Evolutionary conservation across 2,329 filamentous ascomycete species (phyloP).

Genomic region (Bipolaris sorokiniana): DNA sequence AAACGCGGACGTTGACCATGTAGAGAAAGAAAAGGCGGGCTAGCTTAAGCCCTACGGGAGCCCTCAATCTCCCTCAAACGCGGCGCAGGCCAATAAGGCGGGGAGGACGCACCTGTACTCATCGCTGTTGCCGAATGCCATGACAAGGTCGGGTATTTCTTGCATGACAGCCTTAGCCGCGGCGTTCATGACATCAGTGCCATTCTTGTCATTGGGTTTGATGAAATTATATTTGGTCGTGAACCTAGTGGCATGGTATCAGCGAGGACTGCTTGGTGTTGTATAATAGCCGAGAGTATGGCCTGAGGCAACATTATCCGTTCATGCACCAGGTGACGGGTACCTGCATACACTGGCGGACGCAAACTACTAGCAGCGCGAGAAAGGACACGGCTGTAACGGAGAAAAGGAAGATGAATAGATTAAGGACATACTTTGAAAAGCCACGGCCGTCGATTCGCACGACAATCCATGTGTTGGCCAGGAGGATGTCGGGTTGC

Average conservation of each 20-base stretch:
- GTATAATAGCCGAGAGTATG: slow-evolving; percentile 10
- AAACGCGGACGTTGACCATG: slow-evolving; percentile 19
- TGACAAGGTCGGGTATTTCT: slow-evolving; percentile 81
- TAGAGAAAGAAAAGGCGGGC: slow-evolving; percentile 1
- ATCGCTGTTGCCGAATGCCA: slow-evolving; percentile 93
- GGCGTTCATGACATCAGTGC: slow-evolving; percentile 91
- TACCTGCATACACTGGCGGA: slow-evolving; percentile 25
- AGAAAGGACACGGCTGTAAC: neutral
- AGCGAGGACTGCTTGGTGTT: slow-evolving; percentile 8
- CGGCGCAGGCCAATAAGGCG: neutral
- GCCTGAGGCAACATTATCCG: slow-evolving; percentile 8
- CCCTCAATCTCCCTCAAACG: slow-evolving; percentile 28
- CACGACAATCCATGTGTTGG: slow-evolving; percentile 94
- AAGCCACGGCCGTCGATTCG: slow-evolving; percentile 94
- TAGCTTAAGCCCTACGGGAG: slow-evolving; percentile 5
- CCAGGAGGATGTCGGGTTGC: slow-evolving; percentile 77
- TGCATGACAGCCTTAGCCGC: slow-evolving; percentile 84
- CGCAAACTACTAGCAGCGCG: slow-evolving; percentile 3
- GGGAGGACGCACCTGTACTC: slow-evolving; percentile 72
- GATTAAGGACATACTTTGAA: slow-evolving; percentile 69
- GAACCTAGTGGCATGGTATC: slow-evolving; percentile 61
- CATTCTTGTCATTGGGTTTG: slow-evolving; percentile 90
- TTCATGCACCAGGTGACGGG: slow-evolving; percentile 21
- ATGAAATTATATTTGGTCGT: slow-evolving; percentile 82
- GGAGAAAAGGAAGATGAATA: slow-evolving; percentile 10